phyloP scores from a whole-genome alignment of 139 green algal species.

The Astrephomene gubernaculifera region DNA sequence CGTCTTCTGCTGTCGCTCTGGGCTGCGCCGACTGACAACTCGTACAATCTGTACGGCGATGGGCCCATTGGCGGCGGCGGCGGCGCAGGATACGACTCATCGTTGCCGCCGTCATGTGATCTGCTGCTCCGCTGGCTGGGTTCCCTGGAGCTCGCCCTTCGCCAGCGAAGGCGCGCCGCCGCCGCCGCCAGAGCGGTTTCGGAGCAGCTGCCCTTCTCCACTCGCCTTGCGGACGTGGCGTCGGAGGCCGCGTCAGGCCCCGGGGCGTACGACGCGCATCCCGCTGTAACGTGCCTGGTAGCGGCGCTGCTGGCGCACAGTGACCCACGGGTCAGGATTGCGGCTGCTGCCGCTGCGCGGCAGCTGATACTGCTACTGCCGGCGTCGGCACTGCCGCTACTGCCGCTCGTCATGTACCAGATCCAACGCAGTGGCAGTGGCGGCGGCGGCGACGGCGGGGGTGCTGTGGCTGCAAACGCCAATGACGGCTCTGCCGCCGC shows the following conservation, averaged over 20 bases:
- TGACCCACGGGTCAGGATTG: conserved; percentile 5
- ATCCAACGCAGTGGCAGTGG: neutral
- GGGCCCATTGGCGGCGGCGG: neutral
- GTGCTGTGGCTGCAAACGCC: neutral
- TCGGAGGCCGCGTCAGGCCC: neutral
- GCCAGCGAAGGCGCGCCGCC: conserved; percentile 16
- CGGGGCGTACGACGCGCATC: neutral
- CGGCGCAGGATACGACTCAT: neutral
- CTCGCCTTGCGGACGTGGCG: neutral
- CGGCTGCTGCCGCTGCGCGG: conserved; percentile 22
- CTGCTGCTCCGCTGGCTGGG: conserved; percentile 33
- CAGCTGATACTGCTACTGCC: conserved; percentile 51
- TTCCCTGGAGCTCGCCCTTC: conserved; percentile 35
- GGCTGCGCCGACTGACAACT: neutral
- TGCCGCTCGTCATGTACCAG: conserved; percentile 47
- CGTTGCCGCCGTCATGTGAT: neutral
- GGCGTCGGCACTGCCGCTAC: conserved; percentile 43
- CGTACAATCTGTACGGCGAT: neutral
- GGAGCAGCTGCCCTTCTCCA: conserved; percentile 28
- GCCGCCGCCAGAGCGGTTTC: neutral
- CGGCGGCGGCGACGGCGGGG: neutral
- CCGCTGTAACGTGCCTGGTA: conserved; percentile 19
- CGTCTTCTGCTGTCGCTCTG: conserved; percentile 27
- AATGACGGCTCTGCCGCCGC: neutral
- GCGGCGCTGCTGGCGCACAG: conserved; percentile 45